A percentile compares a stretch with the other conserved stretches of the same genome.
Conservation (phyloP, 768 basidiomycete species). For the Podaxis pistillaris region DNA sequence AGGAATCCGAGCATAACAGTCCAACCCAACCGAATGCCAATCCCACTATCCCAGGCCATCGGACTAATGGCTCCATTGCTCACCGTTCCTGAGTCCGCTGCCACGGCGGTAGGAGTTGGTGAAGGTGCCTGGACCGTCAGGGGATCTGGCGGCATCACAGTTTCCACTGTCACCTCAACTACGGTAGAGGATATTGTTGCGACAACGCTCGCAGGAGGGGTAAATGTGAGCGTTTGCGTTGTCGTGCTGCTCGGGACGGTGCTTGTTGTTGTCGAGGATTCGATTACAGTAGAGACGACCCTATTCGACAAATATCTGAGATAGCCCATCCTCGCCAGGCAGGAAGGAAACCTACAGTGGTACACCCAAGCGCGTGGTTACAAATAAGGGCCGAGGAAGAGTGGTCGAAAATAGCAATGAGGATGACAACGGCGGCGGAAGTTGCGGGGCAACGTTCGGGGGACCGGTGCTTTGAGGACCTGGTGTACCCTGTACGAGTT, state of each 20-base stretch:
- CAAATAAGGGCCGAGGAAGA: background rate
- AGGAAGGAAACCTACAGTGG: background rate
- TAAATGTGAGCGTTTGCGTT: background rate
- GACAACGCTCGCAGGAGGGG: background rate
- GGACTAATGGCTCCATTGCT: background rate
- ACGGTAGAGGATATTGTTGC: background rate
- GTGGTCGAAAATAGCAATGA: background rate
- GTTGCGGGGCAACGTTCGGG: background rate
- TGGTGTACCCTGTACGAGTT: background rate
- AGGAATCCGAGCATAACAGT: background rate
- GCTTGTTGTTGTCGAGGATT: background rate
- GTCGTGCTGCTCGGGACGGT: constrained; percentile 11
- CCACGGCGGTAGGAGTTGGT: background rate
- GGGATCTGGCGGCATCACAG: background rate
- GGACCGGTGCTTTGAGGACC: background rate
- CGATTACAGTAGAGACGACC: background rate
- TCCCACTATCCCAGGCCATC: background rate
- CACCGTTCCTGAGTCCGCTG: background rate
- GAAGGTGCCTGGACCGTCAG: background rate
- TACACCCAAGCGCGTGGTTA: background rate
- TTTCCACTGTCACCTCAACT: background rate
- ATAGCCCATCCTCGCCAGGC: background rate
- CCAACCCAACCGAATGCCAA: background rate
- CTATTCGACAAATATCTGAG: background rate
- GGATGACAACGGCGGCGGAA: background rate